A percentile compares a stretch with the other conserved stretches of the same genome.
phyloP scores from a whole-genome alignment of 495 filamentous ascomycete genomes.

The Hypoxylon fuscum region DNA sequence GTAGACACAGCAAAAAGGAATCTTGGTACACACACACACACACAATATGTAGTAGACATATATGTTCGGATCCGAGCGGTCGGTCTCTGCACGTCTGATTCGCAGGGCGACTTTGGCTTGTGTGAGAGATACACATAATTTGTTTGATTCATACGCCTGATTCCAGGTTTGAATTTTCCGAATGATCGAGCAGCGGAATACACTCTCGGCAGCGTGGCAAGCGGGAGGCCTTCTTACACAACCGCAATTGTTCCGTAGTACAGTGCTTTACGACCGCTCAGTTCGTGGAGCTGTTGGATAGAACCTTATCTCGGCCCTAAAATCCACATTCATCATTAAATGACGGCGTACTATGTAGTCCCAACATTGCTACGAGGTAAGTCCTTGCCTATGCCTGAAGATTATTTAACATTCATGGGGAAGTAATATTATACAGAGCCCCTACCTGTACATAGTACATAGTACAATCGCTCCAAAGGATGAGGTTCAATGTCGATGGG shows the following conservation, averaged over 20 bases:
- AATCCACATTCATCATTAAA: no score
- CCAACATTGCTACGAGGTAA: no score
- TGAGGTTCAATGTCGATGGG: slow-evolving; percentile 23
- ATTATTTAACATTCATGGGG: no score
- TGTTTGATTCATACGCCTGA: slow-evolving; percentile 35
- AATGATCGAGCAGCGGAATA: slow-evolving; percentile 25
- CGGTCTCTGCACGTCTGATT: slow-evolving; percentile 39
- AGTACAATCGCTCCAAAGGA: background rate
- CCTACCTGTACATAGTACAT: background rate
- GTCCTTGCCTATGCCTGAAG: no score
- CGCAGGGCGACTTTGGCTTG: slow-evolving; percentile 26
- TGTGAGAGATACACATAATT: slow-evolving; percentile 30
- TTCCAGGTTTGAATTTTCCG: slow-evolving; percentile 42
- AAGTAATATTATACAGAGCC: no score
- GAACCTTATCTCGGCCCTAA: slow-evolving; percentile 21
- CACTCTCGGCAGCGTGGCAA: slow-evolving; percentile 20
- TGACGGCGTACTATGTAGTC: no score
- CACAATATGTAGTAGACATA: no score
- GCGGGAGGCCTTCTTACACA: slow-evolving; percentile 30
- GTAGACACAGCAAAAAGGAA: slow-evolving; percentile 25
- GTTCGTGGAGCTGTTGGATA: slow-evolving; percentile 9
- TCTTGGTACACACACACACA: slow-evolving; percentile 33
- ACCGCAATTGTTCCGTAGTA: slow-evolving; percentile 29
- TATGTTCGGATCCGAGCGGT: slow-evolving; percentile 39
- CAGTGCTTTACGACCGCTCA: slow-evolving; percentile 7